Evolutionary conservation across 192 early-diverging fungal species (phyloP).

Genomic region (Gigaspora rosea): DNA sequence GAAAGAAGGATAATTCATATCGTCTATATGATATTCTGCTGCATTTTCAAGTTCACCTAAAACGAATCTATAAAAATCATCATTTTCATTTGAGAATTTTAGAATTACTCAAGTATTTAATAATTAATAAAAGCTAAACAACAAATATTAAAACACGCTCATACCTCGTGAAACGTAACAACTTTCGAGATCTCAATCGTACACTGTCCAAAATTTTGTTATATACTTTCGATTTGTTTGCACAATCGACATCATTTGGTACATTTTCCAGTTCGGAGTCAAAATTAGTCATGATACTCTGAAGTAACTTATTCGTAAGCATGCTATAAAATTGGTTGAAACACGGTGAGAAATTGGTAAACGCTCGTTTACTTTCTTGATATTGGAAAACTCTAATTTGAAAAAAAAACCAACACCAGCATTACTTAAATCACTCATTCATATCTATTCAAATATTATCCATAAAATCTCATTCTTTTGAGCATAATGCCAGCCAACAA

Average conservation of each 20-base stretch:
- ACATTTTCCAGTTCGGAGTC: constrained; percentile 45
- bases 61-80: constrained; percentile 41
- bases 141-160: neutral
- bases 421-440: too few species aligned
- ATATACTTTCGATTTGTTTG: constrained; percentile 57
- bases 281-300: constrained; percentile 52
- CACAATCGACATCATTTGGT: constrained; percentile 32
- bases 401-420: constrained; percentile 1
- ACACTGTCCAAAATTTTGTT: constrained; percentile 65
- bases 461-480: too few species aligned
- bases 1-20: constrained; percentile 54
- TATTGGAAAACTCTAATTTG: neutral
- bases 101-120: neutral
- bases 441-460: too few species aligned
- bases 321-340: constrained; percentile 38
- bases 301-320: constrained; percentile 50
- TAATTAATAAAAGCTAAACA: neutral
- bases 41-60: constrained; percentile 69
- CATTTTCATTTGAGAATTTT: neutral
- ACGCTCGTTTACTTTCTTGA: neutral
- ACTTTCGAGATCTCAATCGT: constrained; percentile 62
- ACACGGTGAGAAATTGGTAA: neutral
- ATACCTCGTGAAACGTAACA: constrained; percentile 65
- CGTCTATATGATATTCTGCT: constrained; percentile 72
- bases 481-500: too few species aligned